These are phyloP conservation scores for Debaryomyces sp. DNA, from an alignment of 1,139 yeast genomes.

Conservation along the genomic window DNA sequence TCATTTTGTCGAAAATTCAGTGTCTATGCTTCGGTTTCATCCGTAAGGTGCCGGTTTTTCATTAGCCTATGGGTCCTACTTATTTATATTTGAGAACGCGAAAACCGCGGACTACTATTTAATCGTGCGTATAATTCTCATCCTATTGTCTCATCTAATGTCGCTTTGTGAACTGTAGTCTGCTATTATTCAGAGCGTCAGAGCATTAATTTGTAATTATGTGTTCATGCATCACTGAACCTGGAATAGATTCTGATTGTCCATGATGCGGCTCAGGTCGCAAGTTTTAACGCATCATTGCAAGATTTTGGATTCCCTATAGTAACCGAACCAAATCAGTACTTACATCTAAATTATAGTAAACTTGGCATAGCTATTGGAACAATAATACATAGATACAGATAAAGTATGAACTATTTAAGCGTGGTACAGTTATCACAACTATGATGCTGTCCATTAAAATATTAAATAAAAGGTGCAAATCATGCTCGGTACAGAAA, in stretches of 20 bases:
- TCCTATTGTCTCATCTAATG: not conserved
- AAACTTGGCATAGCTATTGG: not conserved
- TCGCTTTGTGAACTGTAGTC: not conserved
- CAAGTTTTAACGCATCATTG: not conserved
- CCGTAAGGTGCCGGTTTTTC: not conserved
- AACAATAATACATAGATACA: too few relatives aligned
- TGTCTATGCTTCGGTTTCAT: not conserved
- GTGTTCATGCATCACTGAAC: not conserved
- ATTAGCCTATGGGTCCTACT: too few relatives aligned
- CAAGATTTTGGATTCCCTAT: too few relatives aligned
- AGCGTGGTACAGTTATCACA: not conserved
- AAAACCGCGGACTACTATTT: not conserved
- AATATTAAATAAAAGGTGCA: conserved; percentile 83
- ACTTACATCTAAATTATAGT: too few relatives aligned
- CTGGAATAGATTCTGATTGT: too few relatives aligned
- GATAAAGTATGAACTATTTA: not conserved
- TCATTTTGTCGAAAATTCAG: conserved; percentile 1
- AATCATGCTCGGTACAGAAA: conserved; percentile 86
- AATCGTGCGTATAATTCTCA: not conserved
- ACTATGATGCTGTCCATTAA: conserved; percentile 23
- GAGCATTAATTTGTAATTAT: too few relatives aligned
- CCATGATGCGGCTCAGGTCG: not conserved
- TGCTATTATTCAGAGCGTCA: not conserved
- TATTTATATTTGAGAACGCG: not conserved
- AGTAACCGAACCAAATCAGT: too few relatives aligned